These are phyloP conservation scores for Gnomoniopsis smithogilvyi DNA, from an alignment of 2,329 filamentous ascomycete species.

Conservation along the genomic window DNA sequence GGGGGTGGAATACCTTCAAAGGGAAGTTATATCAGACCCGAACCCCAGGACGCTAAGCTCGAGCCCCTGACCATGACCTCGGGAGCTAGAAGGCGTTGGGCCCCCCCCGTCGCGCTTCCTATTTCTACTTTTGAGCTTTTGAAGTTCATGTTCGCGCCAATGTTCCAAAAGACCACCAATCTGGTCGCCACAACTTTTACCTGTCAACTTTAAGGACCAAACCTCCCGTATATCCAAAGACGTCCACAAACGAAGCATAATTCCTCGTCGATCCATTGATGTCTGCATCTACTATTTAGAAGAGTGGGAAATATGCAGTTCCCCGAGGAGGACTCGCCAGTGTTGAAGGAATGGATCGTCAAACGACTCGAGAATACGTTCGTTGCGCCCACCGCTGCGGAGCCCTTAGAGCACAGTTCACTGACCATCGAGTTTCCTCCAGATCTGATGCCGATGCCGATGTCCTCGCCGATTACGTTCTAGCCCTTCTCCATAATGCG, in stretches of 20 bases:
- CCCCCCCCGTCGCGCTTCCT: not conserved
- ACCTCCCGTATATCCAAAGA: not conserved
- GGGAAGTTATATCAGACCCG: no score
- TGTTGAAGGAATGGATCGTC: conserved; percentile 74
- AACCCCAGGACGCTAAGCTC: not conserved
- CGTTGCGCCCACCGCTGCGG: conserved; percentile 28
- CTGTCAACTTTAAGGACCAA: not conserved
- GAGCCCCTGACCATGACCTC: not conserved
- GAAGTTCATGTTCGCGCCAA: not conserved
- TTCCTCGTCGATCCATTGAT: not conserved
- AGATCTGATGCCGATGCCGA: conserved; percentile 79
- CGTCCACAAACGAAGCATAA: not conserved
- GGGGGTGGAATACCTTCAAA: no score
- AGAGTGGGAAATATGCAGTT: conserved; percentile 52
- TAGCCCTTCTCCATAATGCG: conserved; percentile 71
- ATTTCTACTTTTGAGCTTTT: not conserved
- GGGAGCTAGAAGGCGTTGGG: not conserved
- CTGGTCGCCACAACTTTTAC: not conserved
- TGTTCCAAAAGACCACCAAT: not conserved
- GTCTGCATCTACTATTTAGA: not conserved
- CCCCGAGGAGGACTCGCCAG: conserved; percentile 56
- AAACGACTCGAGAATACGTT: conserved; percentile 74
- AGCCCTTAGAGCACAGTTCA: not conserved
- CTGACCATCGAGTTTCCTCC: conserved; percentile 7
- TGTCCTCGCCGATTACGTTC: conserved; percentile 80